Evolutionary conservation across 73 alveolate species (phyloP).

Genomic region (Tetrahymena elliotti): DNA sequence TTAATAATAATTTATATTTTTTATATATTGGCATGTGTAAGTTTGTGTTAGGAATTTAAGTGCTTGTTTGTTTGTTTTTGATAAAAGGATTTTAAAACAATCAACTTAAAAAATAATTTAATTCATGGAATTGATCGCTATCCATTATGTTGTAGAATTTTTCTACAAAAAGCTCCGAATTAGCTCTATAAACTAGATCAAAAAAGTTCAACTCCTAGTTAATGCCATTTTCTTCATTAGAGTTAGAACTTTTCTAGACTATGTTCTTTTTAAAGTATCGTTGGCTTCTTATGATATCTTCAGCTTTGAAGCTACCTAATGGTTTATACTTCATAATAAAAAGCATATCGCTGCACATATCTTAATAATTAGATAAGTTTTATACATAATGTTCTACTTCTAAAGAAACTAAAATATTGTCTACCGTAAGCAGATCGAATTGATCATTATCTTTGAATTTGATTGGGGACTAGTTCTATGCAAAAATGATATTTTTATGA

Average conservation of each 20-base stretch:
- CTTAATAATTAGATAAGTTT: background rate
- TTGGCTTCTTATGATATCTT: background rate
- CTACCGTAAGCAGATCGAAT: background rate
- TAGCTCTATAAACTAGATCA: background rate
- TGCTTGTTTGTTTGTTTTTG: too few species aligned
- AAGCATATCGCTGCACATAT: background rate
- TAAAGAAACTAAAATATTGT: background rate
- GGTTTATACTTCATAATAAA: background rate
- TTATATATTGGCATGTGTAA: too few species aligned
- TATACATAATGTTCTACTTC: background rate
- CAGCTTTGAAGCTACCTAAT: background rate
- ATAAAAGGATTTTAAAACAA: too few species aligned
- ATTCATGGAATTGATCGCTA: background rate
- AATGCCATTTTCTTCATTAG: background rate
- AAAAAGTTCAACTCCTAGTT: background rate
- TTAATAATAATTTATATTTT: too few species aligned
- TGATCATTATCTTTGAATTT: background rate
- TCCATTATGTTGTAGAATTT: background rate
- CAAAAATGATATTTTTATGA: background rate
- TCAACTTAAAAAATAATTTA: background rate
- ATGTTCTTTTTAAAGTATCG: background rate
- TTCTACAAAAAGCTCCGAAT: background rate
- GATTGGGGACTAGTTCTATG: background rate
- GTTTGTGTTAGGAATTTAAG: too few species aligned
- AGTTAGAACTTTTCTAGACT: background rate